Percentiles rank a stretch among this genome's conserved stretches.
These are phyloP conservation scores for Hydnum rufescens DNA, from an alignment of 768 basidiomycete species.

Conservation along the genomic window DNA sequence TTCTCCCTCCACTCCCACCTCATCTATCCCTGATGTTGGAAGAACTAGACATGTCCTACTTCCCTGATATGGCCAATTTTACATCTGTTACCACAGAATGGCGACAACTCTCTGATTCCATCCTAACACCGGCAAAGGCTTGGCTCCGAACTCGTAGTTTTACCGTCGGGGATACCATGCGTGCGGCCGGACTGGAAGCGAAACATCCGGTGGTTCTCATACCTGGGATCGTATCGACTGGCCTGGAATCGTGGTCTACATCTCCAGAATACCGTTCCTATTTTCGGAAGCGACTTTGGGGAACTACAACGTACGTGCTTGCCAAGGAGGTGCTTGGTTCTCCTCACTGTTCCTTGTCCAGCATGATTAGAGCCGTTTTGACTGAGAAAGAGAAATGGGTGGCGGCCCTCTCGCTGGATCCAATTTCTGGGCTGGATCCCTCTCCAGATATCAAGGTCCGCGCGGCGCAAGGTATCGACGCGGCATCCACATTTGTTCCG, in stretches of 20 bases:
- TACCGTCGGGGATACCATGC: slow-evolving; percentile 31
- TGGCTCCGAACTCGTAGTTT: slow-evolving; percentile 67
- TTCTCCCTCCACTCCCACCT: slow-evolving; percentile 52
- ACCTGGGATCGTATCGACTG: slow-evolving; percentile 79
- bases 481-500: slow-evolving; percentile 47
- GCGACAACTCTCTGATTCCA: slow-evolving; percentile 40
- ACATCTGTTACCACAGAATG: slow-evolving; percentile 28
- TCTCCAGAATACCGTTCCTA: slow-evolving; percentile 64
- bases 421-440: slow-evolving; percentile 78
- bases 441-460: slow-evolving; percentile 57
- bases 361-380: slow-evolving; percentile 65
- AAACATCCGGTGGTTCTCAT: slow-evolving; percentile 68
- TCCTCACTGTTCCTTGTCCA: slow-evolving; percentile 19
- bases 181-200: slow-evolving; percentile 24
- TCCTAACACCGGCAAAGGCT: slow-evolving; percentile 69
- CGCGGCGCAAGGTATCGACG: slow-evolving; percentile 82
- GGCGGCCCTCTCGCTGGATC: slow-evolving; percentile 74
- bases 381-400: slow-evolving; percentile 85
- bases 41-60: slow-evolving; percentile 36
- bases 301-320: slow-evolving; percentile 12
- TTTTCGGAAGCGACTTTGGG: slow-evolving; percentile 69
- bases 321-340: not conserved
- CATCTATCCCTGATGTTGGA: slow-evolving; percentile 46
- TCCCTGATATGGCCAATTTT: slow-evolving; percentile 42
- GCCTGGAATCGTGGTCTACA: slow-evolving; percentile 89